These are phyloP conservation scores for Eutrema salsugineum DNA, from an alignment of 441 rosid species.

Conservation along the genomic window DNA sequence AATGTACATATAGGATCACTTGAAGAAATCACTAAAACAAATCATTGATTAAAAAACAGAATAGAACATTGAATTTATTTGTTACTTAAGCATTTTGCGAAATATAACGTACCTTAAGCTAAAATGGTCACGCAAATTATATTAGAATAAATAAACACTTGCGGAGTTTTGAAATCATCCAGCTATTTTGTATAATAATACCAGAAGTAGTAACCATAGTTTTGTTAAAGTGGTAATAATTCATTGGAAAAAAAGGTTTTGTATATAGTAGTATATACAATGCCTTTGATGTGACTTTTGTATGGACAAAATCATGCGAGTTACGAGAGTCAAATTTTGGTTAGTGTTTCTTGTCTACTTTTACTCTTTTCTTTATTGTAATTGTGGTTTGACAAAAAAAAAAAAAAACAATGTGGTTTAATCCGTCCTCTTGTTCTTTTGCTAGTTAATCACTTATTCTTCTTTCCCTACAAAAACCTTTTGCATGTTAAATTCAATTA, in stretches of 20 bases:
- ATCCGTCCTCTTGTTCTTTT: not conserved
- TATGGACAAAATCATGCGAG: slow-evolving; percentile 28
- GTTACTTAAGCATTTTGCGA: not conserved
- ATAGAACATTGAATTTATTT: not conserved
- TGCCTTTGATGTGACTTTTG: slow-evolving; percentile 18
- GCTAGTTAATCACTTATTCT: not conserved
- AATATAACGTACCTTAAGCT: not conserved
- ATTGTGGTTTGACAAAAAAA: too few species aligned
- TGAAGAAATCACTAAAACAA: not conserved
- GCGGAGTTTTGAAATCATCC: not conserved
- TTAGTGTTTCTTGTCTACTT: slow-evolving; percentile 23
- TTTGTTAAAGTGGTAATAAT: slow-evolving; percentile 14
- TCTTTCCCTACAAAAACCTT: not conserved
- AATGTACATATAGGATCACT: not conserved
- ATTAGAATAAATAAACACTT: not conserved
- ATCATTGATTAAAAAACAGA: not conserved
- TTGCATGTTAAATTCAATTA: not conserved
- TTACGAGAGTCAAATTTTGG: slow-evolving; percentile 26
- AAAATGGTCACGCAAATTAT: not conserved
- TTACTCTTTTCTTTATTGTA: not conserved
- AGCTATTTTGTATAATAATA: not conserved
- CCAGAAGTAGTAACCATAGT: slow-evolving; percentile 19
- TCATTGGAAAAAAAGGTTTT: not conserved
- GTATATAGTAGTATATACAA: not conserved
- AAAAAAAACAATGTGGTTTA: too few species aligned